These are phyloP conservation scores for Mucor saturninus DNA, from an alignment of 371 early-diverging fungal genomes.

Conservation along the genomic window DNA sequence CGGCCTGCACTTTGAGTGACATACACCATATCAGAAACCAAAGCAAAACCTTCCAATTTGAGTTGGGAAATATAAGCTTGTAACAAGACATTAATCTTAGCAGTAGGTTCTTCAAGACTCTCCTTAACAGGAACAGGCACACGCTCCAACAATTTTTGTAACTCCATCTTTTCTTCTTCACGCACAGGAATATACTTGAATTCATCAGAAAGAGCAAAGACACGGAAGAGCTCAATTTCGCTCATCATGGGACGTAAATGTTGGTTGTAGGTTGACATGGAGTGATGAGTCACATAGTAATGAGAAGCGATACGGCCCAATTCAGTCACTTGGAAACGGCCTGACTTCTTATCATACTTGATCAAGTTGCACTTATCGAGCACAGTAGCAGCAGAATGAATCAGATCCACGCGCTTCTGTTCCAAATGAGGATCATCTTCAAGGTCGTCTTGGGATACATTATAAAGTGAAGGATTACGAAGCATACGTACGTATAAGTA, in stretches of 20 bases:
- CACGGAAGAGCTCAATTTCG: constrained; percentile 89
- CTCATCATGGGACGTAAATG: constrained; percentile 92
- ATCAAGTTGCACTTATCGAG: constrained; percentile 90
- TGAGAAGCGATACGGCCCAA: constrained; percentile 96
- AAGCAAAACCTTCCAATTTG: constrained; percentile 91
- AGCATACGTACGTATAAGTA: constrained; percentile 98
- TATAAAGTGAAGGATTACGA: constrained; percentile 85
- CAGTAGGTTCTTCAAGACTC: constrained; percentile 85
- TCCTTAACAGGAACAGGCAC: constrained; percentile 96
- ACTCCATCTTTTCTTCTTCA: constrained; percentile 95
- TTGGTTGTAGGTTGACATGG: constrained; percentile 93
- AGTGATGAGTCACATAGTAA: constrained; percentile 90
- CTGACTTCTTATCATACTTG: constrained; percentile 92
- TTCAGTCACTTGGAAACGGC: constrained; percentile 88
- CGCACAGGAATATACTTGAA: constrained; percentile 96
- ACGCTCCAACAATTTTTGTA: constrained; percentile 90
- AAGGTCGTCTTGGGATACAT: constrained; percentile 71
- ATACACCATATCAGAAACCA: constrained; percentile 95
- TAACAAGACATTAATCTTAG: constrained; percentile 95
- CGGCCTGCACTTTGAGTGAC: constrained; percentile 95
- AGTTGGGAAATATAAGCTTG: constrained; percentile 95
- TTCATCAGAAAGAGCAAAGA: constrained; percentile 91
- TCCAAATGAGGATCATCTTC: constrained; percentile 84
- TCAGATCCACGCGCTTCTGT: constrained; percentile 87
- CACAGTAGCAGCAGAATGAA: constrained; percentile 85